Conservation (phyloP, 495 filamentous ascomycete species). For the Lasiosphaeria hispida region DNA sequence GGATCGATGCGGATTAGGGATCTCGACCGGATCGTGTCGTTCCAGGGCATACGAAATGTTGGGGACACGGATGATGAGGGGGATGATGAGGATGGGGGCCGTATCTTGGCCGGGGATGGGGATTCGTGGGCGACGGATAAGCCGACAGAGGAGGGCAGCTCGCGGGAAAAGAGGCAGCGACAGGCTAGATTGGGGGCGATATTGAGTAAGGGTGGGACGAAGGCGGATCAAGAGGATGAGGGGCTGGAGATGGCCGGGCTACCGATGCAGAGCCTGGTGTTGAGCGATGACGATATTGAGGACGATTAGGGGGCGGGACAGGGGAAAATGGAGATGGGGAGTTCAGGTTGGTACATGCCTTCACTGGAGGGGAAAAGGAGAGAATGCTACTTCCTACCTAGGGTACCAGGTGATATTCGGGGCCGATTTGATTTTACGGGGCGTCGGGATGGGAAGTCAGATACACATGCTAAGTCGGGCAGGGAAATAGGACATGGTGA, state of each 20-base stretch:
- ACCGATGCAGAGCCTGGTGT: constrained; percentile 62
- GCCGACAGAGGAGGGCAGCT: constrained; percentile 44
- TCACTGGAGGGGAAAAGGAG: not conserved
- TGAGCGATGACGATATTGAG: constrained; percentile 97
- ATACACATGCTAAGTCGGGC: too few relatives aligned
- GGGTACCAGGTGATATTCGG: not conserved
- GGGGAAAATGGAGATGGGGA: too few relatives aligned
- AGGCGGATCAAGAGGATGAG: constrained; percentile 15
- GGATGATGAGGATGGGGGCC: constrained; percentile 47
- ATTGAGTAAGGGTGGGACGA: constrained; percentile 23
- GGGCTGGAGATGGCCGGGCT: constrained; percentile 32
- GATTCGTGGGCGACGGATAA: constrained; percentile 60
- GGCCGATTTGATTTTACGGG: not conserved
- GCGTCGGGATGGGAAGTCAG: too few relatives aligned
- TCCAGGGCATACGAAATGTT: constrained; percentile 51
- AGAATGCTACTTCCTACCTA: not conserved
- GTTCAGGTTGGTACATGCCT: not conserved
- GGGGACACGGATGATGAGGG: constrained; percentile 40
- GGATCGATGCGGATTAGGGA: constrained; percentile 40
- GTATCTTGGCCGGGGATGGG: constrained; percentile 19
- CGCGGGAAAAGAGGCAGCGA: constrained; percentile 36
- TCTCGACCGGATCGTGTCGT: constrained; percentile 67
- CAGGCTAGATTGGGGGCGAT: constrained; percentile 26
- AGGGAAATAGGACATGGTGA: too few relatives aligned
- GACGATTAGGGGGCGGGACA: constrained; percentile 54